Base-by-base conservation (phyloP, 2,329 filamentous ascomycete species). In the Hymenoscyphus salicellus region DNA sequence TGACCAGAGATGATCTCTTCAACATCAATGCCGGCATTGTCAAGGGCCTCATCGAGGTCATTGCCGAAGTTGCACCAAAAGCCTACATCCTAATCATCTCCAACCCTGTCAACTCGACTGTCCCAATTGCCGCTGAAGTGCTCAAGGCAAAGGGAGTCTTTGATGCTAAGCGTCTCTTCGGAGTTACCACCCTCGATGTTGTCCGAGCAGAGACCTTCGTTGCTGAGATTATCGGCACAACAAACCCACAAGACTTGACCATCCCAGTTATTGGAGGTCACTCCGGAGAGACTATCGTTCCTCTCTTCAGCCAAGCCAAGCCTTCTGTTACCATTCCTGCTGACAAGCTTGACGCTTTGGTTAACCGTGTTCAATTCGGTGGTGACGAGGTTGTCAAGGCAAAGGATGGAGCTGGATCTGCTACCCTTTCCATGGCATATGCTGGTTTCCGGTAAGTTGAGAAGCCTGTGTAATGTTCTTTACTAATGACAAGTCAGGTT, bases 21-120 rank as follows among this genome's bases (percentile, higher is more conserved):
- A 97, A 97, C 83, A 97, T 97, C 85, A 99, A 99, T 79, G 95
- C 95, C 67, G 92, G 93, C 75, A 99, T 99, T 77, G 95, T 99
- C 77, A 92, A 95, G 82, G 93, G 92, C 73, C 86, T 99, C 72
- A 89, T 96, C 74, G 90, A 96, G 84, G 89, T 91, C 61, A 87
- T 92, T 74, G 93, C 94, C 73, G 89, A 97, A 78, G 87, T 90
- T 76, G 89, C 89, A 78, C 95, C 95, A 77, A 96, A 97, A 79
- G 95, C 95, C 63, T 97, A 89, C 82, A 88, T 97, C 78, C 88
- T 98, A 71, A 89, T 99, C 83, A 99, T 99, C 81, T 98, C 94
- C 76, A 99, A 99, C 87, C 95, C 95, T 65, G 95, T 99, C 81
- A 99, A 99, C 89, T 97, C 93, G 61, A 99, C 95, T 64, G 95